Evolutionary conservation across 2,329 filamentous ascomycete species (phyloP).

Genomic region (Pyrenophora seminiperda): DNA sequence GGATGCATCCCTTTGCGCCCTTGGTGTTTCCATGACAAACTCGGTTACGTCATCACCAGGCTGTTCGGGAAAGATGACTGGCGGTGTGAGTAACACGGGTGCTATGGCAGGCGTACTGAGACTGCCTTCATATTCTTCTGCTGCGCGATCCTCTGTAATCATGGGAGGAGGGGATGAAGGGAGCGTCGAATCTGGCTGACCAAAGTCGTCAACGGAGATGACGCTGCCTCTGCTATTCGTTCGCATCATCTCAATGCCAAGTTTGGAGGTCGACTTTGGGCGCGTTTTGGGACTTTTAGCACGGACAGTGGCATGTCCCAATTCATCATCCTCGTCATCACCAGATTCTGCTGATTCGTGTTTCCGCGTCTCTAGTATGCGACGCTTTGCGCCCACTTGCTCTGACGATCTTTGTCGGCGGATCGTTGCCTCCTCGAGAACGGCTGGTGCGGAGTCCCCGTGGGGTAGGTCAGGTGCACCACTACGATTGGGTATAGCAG

Average conservation of each 20-base stretch:
- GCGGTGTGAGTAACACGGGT: constrained; percentile 54
- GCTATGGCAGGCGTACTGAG: constrained; percentile 33
- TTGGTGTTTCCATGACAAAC: constrained; percentile 51
- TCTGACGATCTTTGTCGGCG: constrained; percentile 73
- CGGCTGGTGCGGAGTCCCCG: constrained; percentile 63
- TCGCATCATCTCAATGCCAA: constrained; percentile 97
- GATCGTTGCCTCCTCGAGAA: constrained; percentile 58
- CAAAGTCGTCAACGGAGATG: constrained; percentile 55
- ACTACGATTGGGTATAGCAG: constrained; percentile 31
- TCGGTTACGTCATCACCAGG: constrained; percentile 47
- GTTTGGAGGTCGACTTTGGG: constrained; percentile 68
- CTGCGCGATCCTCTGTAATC: constrained; percentile 49
- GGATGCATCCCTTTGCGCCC: constrained; percentile 30
- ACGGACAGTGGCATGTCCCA: constrained; percentile 63
- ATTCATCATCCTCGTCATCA: constrained; percentile 92
- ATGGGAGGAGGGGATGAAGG: constrained; percentile 47
- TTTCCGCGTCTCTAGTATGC: constrained; percentile 73
- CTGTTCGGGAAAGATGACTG: constrained; percentile 55
- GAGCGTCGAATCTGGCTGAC: constrained; percentile 40
- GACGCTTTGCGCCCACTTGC: constrained; percentile 73
- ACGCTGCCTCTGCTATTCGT: constrained; percentile 90
- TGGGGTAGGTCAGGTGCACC: constrained; percentile 46
- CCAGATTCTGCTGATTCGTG: constrained; percentile 83
- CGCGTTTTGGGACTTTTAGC: constrained; percentile 57
- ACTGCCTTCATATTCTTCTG: constrained; percentile 40